Percentiles rank a stretch among this genome's conserved stretches.
These are phyloP conservation scores for Aegilops tauschii DNA, from an alignment of 176 grass and related monocot genomes.

Conservation along the genomic window DNA sequence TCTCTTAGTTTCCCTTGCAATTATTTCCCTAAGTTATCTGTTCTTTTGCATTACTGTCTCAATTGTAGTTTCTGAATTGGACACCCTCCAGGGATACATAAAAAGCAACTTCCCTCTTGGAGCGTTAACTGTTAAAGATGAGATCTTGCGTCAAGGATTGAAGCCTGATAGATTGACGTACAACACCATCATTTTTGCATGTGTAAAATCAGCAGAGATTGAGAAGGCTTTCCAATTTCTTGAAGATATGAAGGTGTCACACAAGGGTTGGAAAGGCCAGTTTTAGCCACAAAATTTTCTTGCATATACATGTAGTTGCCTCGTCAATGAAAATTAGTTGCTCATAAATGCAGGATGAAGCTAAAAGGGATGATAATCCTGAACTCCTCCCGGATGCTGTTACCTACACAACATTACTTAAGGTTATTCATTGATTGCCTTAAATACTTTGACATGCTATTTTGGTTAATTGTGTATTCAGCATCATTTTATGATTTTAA, in stretches of 20 bases:
- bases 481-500: slow-evolving; percentile 11
- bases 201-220: slow-evolving; percentile 66
- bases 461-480: background rate
- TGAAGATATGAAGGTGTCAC: slow-evolving; percentile 97
- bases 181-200: slow-evolving; percentile 84
- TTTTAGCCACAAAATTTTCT: slow-evolving; percentile 62
- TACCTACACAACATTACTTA: slow-evolving; percentile 91
- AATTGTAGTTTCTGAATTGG: background rate
- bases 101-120: slow-evolving; percentile 77
- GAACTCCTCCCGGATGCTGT: slow-evolving; percentile 77
- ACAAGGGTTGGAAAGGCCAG: slow-evolving; percentile 90
- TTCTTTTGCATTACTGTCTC: slow-evolving; percentile 1
- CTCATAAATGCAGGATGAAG: slow-evolving; percentile 73
- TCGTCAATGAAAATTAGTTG: slow-evolving; percentile 39
- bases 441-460: background rate
- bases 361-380: slow-evolving; percentile 45
- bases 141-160: slow-evolving; percentile 76
- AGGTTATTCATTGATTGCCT: slow-evolving; percentile 60
- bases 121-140: slow-evolving; percentile 89
- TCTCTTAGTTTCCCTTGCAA: background rate
- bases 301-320: slow-evolving; percentile 16
- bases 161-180: slow-evolving; percentile 96
- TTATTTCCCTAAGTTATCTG: background rate
- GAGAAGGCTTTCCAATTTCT: slow-evolving; percentile 81
- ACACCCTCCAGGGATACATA: slow-evolving; percentile 69